Base-by-base conservation (phyloP, 192 early-diverging fungal species). In the Coemansia sp. region DNA sequence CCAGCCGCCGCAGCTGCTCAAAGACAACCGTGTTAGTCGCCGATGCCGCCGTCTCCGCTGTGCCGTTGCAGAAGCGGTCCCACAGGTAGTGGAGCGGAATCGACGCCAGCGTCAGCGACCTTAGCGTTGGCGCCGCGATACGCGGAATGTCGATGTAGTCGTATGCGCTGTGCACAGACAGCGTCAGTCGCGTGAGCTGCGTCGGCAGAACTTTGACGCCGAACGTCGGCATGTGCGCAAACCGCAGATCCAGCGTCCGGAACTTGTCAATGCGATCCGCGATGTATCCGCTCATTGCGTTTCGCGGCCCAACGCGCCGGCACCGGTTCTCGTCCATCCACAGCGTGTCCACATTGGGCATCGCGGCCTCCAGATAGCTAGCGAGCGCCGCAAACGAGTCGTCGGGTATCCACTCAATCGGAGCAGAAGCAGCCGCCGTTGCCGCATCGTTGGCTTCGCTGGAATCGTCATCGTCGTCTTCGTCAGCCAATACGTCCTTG, bases 91-190 rank as follows among this genome's bases (percentile, higher is more conserved):
- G 65, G 18, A 80, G 57, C 18, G 73, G 73, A 7, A 80, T 71
- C 7, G 62, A 54, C 62, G 63, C 66, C 18, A 80, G 52, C 37
- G 61, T 72, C 49, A 80, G 52, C 26, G 73, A 66, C 21, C 60
- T 43, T 10, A 80, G 69, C 22, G 59, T 58, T 13, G 69, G 66
- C 6, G 78, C 63, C 11, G 65, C 48, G 11, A 80, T 72, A 8
- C 70, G 69, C 18, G 78, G 78, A 21, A 80, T 72, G 12, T 80
- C 69, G 12, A 80, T 37, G 10, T 68, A 71, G 39, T 74, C 72
- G 36, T 71, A 73, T 5, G 72, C 66, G 57, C 69, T 69, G 36
- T 65, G 46, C 6, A 73, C 72, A 0, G 49, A 64, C 15, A 80
- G 64, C 4, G 51, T 69, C 58, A 80, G 61, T 19, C 74, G 66